A percentile compares a stretch with the other conserved stretches of the same genome.
Evolutionary conservation across 257 asterid species (phyloP).

Genomic region (Apocynum venetum): DNA sequence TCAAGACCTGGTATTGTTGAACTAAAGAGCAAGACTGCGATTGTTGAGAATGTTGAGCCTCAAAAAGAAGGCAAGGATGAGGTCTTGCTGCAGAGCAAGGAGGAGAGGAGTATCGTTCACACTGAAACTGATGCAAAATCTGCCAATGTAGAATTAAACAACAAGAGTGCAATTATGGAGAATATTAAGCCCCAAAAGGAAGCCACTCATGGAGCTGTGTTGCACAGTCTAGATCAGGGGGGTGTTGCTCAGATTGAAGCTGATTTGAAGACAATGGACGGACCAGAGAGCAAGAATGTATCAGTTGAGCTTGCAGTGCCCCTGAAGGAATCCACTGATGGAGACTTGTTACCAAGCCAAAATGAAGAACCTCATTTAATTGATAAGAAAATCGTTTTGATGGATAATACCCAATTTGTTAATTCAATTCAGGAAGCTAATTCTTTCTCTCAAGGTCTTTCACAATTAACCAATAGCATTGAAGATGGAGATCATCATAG

Average conservation of each 20-base stretch:
- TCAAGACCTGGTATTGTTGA: background rate
- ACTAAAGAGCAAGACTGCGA: background rate
- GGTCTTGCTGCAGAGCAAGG: slow-evolving; percentile 27
- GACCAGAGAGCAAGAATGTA: background rate
- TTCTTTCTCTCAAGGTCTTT: slow-evolving; percentile 19
- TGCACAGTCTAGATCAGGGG: slow-evolving; percentile 14
- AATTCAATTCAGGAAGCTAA: slow-evolving; percentile 27
- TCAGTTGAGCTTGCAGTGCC: slow-evolving; percentile 6
- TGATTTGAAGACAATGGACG: background rate
- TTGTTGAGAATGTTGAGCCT: slow-evolving; percentile 7
- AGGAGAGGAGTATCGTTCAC: background rate
- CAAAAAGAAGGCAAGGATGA: slow-evolving; percentile 23
- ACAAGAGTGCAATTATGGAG: background rate
- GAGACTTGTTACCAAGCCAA: slow-evolving; percentile 31
- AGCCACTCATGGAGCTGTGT: slow-evolving; percentile 29
- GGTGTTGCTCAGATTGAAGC: slow-evolving; percentile 2
- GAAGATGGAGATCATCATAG: slow-evolving; percentile 19
- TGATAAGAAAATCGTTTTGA: slow-evolving; percentile 22
- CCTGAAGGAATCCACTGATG: slow-evolving; percentile 25
- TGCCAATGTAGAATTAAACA: background rate
- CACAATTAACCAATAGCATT: background rate
- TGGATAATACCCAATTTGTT: slow-evolving; percentile 23
- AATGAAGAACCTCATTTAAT: slow-evolving; percentile 27
- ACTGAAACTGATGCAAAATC: background rate
- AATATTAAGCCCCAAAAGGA: slow-evolving; percentile 17